phyloP scores from a whole-genome alignment of 352 stramenopile genomes.

The Globisporangium spiculum region DNA sequence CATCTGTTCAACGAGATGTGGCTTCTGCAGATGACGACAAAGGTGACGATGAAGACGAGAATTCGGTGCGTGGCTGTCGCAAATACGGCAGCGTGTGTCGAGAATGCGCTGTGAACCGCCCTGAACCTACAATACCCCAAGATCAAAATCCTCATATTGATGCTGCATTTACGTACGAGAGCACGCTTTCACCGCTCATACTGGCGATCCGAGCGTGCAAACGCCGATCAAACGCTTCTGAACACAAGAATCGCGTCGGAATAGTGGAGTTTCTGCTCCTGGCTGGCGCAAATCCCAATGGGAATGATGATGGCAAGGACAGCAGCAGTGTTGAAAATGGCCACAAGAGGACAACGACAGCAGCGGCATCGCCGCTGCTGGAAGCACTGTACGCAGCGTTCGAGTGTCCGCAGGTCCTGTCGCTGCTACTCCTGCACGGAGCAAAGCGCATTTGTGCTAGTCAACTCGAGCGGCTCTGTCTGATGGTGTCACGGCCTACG shows the following conservation, averaged over 20 bases:
- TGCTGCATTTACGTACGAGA: not conserved
- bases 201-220: constrained; percentile 32
- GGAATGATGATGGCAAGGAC: not conserved
- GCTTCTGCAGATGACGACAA: not conserved
- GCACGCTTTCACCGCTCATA: constrained; percentile 22
- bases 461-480: constrained; percentile 20
- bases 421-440: constrained; percentile 26
- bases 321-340: not conserved
- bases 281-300: constrained; percentile 24
- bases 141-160: not conserved
- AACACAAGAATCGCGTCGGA: constrained; percentile 3
- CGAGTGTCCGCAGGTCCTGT: constrained; percentile 17
- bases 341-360: not conserved
- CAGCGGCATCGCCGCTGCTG: constrained; percentile 8
- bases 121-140: not conserved
- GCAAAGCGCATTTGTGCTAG: constrained; percentile 14
- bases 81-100: constrained; percentile 28
- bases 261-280: constrained; percentile 33
- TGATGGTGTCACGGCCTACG: not conserved
- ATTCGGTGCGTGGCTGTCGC: constrained; percentile 15
- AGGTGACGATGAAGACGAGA: not conserved
- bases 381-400: constrained; percentile 24
- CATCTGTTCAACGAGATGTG: no score
- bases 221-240: not conserved
- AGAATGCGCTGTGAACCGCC: constrained; percentile 7